Conservation (phyloP, 768 basidiomycete species). For the Suillus bovinus region DNA sequence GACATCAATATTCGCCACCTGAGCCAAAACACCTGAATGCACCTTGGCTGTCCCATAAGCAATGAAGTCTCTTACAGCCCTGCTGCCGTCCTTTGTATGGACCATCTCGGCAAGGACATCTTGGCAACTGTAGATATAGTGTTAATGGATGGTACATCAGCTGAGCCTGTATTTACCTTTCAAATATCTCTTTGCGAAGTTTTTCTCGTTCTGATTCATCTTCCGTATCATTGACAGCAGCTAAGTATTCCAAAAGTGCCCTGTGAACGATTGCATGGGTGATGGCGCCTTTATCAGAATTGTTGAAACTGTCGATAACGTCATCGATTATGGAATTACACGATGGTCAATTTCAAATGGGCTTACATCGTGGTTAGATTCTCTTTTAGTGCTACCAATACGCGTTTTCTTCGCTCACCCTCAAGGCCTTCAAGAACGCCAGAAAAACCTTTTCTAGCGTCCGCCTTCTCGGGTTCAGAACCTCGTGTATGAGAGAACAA, state of each 20-base stretch:
- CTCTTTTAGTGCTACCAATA: slow-evolving; percentile 69
- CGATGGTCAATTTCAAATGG: slow-evolving; percentile 7
- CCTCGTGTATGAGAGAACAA: slow-evolving; percentile 62
- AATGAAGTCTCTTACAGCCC: slow-evolving; percentile 82
- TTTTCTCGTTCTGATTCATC: slow-evolving; percentile 74
- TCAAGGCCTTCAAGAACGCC: slow-evolving; percentile 68
- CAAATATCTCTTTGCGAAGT: slow-evolving; percentile 76
- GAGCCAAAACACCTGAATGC: slow-evolving; percentile 3
- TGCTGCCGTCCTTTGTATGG: slow-evolving; percentile 90
- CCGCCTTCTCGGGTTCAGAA: slow-evolving; percentile 62
- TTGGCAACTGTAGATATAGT: slow-evolving; percentile 54
- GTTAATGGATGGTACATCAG: slow-evolving; percentile 9
- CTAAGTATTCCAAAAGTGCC: slow-evolving; percentile 83
- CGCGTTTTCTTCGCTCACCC: slow-evolving; percentile 62
- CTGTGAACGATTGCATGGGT: slow-evolving; percentile 88
- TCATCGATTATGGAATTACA: slow-evolving; percentile 8
- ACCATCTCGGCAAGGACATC: slow-evolving; percentile 91
- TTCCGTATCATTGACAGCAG: slow-evolving; percentile 53
- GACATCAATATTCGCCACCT: neutral
- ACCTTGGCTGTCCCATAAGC: slow-evolving; percentile 84
- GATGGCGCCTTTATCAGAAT: slow-evolving; percentile 86
- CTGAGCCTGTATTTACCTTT: slow-evolving; percentile 49
- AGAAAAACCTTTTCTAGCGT: slow-evolving; percentile 63
- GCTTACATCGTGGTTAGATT: slow-evolving; percentile 76
- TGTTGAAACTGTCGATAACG: slow-evolving; percentile 69